Conservation (phyloP, 2,329 filamentous ascomycete genomes). For the Colletotrichum sp. region DNA sequence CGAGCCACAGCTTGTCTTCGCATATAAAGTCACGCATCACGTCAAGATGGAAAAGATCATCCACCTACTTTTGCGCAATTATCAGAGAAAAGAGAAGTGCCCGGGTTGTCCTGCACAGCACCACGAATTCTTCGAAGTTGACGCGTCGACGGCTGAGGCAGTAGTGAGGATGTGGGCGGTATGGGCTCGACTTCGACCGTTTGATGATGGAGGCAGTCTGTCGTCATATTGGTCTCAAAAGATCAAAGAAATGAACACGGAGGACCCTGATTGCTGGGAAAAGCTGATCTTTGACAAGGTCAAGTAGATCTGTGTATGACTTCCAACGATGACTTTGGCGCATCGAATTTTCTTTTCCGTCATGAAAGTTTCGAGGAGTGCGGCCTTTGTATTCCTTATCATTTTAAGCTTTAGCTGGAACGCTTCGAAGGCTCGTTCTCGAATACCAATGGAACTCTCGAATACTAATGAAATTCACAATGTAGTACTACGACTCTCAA, state of each 20-base stretch:
- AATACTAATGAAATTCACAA: too few relatives aligned
- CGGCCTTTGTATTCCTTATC: too few relatives aligned
- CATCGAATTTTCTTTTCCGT: too few relatives aligned
- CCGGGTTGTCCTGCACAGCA: constrained; percentile 20
- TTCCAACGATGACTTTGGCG: not conserved
- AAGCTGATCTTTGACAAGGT: not conserved
- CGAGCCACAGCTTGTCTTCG: constrained; percentile 19
- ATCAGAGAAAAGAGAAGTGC: constrained; percentile 30
- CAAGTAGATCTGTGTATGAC: not conserved
- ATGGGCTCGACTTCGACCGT: constrained; percentile 32
- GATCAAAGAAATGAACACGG: not conserved
- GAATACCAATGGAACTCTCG: too few relatives aligned
- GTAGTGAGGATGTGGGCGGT: constrained; percentile 29
- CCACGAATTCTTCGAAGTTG: constrained; percentile 36
- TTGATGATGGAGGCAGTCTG: constrained; percentile 28
- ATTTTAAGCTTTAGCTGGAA: too few relatives aligned
- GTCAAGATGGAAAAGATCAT: constrained; percentile 33
- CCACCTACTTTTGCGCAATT: constrained; percentile 30
- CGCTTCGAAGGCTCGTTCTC: too few relatives aligned
- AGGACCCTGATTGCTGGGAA: not conserved
- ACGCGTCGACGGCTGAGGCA: constrained; percentile 12
- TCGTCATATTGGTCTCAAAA: constrained; percentile 25
- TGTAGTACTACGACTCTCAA: too few relatives aligned
- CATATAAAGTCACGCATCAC: constrained; percentile 23
- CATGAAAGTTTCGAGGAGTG: too few relatives aligned